phyloP scores from a whole-genome alignment of 1,284 basidiomycete species.

The Ustilago nuda region DNA sequence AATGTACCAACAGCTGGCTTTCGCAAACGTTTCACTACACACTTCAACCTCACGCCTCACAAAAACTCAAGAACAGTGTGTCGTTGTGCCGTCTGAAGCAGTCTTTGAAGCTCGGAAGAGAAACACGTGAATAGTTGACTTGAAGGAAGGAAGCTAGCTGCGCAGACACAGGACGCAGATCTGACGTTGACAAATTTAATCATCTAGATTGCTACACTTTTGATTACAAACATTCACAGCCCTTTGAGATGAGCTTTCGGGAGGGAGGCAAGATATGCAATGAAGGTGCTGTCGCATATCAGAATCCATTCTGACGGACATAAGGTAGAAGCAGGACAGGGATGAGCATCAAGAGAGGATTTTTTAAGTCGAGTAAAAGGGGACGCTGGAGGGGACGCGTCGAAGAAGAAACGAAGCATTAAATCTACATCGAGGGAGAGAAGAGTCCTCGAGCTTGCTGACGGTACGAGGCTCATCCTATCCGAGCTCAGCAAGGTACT shows the following conservation, averaged over 20 bases:
- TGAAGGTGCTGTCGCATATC: neutral
- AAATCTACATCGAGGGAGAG: neutral
- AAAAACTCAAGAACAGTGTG: neutral
- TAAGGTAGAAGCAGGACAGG: neutral
- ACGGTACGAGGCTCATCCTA: slow-evolving; percentile 89
- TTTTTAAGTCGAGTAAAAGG: neutral
- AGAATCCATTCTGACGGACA: neutral
- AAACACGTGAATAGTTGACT: neutral
- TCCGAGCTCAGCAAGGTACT: slow-evolving; percentile 85
- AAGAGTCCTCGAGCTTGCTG: slow-evolving; percentile 64
- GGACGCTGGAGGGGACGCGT: neutral
- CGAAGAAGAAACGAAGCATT: neutral
- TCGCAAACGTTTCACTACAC: slow-evolving; percentile 9
- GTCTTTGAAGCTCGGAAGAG: neutral
- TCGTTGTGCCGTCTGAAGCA: neutral
- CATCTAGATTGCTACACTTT: neutral
- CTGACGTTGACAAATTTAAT: neutral
- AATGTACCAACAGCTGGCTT: slow-evolving; percentile 30
- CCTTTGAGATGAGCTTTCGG: neutral
- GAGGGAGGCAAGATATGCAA: neutral
- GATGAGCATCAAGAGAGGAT: neutral
- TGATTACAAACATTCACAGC: neutral
- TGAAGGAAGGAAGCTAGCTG: neutral
- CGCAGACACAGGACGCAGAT: neutral
- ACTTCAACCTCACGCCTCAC: slow-evolving; percentile 2